phyloP scores from a whole-genome alignment of 2,329 filamentous ascomycete species.

The Xenosphaeropsis pyriputrescens region DNA sequence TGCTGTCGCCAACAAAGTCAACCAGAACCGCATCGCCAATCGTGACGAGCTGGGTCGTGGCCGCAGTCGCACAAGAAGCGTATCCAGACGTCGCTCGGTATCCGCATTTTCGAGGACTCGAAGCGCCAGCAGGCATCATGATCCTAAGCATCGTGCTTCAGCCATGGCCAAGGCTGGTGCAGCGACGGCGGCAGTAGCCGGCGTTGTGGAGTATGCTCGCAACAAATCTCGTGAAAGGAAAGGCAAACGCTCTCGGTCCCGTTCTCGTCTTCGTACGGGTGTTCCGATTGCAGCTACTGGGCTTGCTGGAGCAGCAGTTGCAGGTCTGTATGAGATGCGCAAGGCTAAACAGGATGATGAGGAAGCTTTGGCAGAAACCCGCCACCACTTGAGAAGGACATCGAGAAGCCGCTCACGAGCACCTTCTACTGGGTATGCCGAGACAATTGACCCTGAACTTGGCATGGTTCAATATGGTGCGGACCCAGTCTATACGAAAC shows the following conservation, averaged over 20 bases:
- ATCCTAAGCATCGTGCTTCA: conserved; percentile 26
- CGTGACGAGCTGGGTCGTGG: conserved; percentile 43
- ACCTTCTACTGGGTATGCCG: conserved; percentile 26
- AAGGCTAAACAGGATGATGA: conserved; percentile 42
- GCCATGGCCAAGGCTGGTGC: conserved; percentile 22
- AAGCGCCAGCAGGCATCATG: conserved; percentile 30
- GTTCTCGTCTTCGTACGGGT: conserved; percentile 28
- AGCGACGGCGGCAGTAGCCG: conserved; percentile 40
- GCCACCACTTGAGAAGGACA: conserved; percentile 9
- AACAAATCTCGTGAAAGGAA: conserved; percentile 34
- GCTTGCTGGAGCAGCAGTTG: conserved; percentile 42
- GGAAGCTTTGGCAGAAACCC: conserved; percentile 2
- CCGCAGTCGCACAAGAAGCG: conserved; percentile 30
- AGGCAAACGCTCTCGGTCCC: conserved; percentile 24
- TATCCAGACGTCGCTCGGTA: conserved; percentile 25
- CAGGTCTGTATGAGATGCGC: conserved; percentile 44
- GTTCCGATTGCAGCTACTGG: conserved; percentile 47
- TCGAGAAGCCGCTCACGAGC: conserved; percentile 26
- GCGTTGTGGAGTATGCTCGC: conserved; percentile 40
- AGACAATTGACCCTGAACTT: conserved; percentile 45
- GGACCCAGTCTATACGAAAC: conserved; percentile 33
- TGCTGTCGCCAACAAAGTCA: conserved; percentile 50
- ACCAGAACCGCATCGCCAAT: conserved; percentile 42
- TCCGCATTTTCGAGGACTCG: conserved; percentile 17
- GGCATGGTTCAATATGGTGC: conserved; percentile 54